phyloP scores from a whole-genome alignment of 73 alveolate genomes.

The Paramecium bursaria region DNA sequence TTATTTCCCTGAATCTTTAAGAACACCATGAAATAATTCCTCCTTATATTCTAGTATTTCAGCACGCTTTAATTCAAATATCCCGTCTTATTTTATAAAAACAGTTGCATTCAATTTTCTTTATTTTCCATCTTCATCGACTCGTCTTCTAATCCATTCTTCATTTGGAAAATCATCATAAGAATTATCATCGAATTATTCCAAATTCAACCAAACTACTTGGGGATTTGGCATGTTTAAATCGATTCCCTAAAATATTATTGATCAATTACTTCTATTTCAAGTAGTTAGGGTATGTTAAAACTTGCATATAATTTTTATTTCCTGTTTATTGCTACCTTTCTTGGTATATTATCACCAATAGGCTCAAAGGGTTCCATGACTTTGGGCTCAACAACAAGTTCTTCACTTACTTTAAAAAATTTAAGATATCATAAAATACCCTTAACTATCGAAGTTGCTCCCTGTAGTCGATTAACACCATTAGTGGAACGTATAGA shows the following conservation, averaged over 20 bases:
- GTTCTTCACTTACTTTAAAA: conserved; percentile 73
- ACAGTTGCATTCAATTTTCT: conserved; percentile 73
- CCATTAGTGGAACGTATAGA: conserved; percentile 44
- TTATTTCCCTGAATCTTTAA: conserved; percentile 75
- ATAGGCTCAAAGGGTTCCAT: conserved; percentile 94
- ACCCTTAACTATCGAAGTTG: conserved; percentile 50
- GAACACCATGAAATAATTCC: conserved; percentile 53
- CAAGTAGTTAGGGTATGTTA: conserved; percentile 88
- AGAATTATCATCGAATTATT: conserved; percentile 83
- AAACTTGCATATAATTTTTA: conserved; percentile 92
- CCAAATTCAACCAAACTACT: conserved; percentile 86
- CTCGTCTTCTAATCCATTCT: conserved; percentile 79
- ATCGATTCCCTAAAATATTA: conserved; percentile 75
- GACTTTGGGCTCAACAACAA: conserved; percentile 86
- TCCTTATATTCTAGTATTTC: conserved; percentile 16
- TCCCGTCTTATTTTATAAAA: conserved; percentile 80
- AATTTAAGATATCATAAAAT: not conserved
- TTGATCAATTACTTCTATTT: conserved; percentile 18
- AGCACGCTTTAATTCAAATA: conserved; percentile 75
- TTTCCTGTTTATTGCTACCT: conserved; percentile 96
- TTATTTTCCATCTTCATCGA: conserved; percentile 72
- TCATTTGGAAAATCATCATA: conserved; percentile 79
- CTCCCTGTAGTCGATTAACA: conserved; percentile 49
- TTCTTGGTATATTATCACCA: conserved; percentile 96
- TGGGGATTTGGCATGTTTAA: conserved; percentile 84